phyloP scores from a whole-genome alignment of 1,284 basidiomycete genomes.

The Rhodotorula glutinis region DNA sequence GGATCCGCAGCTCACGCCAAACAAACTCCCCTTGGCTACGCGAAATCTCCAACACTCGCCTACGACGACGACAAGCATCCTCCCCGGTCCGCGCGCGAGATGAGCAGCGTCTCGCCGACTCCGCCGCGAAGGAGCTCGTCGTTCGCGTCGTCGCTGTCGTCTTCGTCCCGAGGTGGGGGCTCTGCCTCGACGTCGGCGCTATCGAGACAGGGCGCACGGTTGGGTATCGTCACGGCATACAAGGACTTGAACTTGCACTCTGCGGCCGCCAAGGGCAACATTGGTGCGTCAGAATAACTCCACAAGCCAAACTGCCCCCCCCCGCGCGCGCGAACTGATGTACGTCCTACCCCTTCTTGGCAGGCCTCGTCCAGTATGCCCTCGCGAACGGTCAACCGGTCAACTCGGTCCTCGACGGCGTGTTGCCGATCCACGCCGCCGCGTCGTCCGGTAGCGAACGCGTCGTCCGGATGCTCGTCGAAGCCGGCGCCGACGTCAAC shows the following conservation, averaged over 20 bases:
- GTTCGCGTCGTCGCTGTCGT: slow-evolving; percentile 1
- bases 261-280: slow-evolving; percentile 80
- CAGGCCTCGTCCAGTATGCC: slow-evolving; percentile 74
- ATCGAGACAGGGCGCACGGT: slow-evolving; percentile 21
- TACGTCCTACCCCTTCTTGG: background rate
- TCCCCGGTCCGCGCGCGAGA: too few relatives aligned
- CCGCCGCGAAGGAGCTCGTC: background rate
- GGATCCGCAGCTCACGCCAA: too few relatives aligned
- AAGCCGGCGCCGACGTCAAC: slow-evolving; percentile 88
- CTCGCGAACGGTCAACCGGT: slow-evolving; percentile 88
- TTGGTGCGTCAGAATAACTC: too few relatives aligned
- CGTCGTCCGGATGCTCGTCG: slow-evolving; percentile 79
- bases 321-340: background rate
- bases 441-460: slow-evolving; percentile 78
- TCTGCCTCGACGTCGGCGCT: background rate
- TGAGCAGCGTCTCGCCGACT: too few relatives aligned
- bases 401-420: slow-evolving; percentile 86
- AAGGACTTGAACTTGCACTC: slow-evolving; percentile 73
- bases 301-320: background rate
- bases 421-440: slow-evolving; percentile 86
- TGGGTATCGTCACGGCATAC: slow-evolving; percentile 34
- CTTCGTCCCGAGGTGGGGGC: background rate
- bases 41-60: too few relatives aligned
- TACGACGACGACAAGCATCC: too few relatives aligned
- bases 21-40: too few relatives aligned